Evolutionary conservation across 139 green algal genomes (phyloP).

Genomic region (Pseudopediastrum boryanum): DNA sequence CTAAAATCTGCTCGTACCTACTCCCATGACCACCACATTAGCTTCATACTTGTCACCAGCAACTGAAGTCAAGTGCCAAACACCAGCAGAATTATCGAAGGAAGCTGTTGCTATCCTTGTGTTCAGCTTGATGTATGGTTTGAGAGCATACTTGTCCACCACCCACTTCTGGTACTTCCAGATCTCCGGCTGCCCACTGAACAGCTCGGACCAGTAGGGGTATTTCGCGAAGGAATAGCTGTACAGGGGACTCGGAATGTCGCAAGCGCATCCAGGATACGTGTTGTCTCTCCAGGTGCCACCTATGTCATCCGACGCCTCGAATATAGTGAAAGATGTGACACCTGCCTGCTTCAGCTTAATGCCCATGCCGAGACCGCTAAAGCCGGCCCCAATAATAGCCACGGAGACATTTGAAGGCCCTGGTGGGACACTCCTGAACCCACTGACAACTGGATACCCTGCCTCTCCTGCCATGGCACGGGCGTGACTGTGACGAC

Average conservation of each 20-base stretch:
- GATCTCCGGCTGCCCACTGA: slow-evolving; percentile 22
- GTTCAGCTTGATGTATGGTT: no score
- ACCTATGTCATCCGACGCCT: slow-evolving; percentile 21
- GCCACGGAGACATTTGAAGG: no score
- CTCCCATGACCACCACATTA: no score
- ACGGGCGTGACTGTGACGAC: no score
- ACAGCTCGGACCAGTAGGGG: slow-evolving; percentile 21
- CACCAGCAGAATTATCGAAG: no score
- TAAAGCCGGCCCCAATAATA: slow-evolving; percentile 21
- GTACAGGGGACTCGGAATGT: slow-evolving; percentile 17
- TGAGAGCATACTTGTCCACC: neutral
- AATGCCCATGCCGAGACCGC: slow-evolving; percentile 26
- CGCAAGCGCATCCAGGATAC: slow-evolving; percentile 16
- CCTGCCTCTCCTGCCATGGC: no score
- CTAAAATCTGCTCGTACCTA: no score
- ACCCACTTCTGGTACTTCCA: slow-evolving; percentile 12
- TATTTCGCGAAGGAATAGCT: slow-evolving; percentile 26
- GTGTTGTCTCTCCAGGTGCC: neutral
- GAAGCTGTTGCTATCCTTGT: no score
- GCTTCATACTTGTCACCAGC: no score
- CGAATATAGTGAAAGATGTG: slow-evolving; percentile 18
- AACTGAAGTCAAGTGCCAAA: no score
- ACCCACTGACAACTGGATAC: no score
- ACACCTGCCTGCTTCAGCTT: slow-evolving; percentile 20
- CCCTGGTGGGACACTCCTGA: no score